Evolutionary conservation across 2,329 filamentous ascomycete genomes (phyloP).

Genomic region (Clonostachys solani): DNA sequence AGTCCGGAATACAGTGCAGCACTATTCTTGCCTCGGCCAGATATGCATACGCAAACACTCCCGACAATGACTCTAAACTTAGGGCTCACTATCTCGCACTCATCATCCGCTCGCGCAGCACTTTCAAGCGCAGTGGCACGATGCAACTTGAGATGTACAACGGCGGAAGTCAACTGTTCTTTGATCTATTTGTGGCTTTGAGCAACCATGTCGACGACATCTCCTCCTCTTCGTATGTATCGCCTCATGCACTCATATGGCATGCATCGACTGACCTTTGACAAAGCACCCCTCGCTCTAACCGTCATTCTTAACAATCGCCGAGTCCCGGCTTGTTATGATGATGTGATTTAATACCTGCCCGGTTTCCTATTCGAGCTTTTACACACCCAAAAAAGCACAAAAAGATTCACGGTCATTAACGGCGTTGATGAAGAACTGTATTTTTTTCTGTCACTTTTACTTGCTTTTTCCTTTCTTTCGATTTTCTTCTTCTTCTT

Average conservation of each 20-base stretch:
- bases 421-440: too few species aligned
- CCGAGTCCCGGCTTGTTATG: too few species aligned
- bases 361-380: too few species aligned
- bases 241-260: neutral
- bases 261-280: neutral
- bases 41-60: constrained; percentile 84
- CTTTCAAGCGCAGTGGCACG: constrained; percentile 89
- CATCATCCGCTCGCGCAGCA: constrained; percentile 82
- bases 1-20: constrained; percentile 76
- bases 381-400: too few species aligned
- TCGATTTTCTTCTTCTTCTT: too few species aligned
- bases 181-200: constrained; percentile 89
- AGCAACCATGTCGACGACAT: constrained; percentile 83
- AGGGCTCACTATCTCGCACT: constrained; percentile 88
- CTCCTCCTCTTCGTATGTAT: constrained; percentile 26
- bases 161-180: constrained; percentile 80
- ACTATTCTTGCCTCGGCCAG: constrained; percentile 85
- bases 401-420: too few species aligned
- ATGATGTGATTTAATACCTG: too few species aligned
- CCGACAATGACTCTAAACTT: constrained; percentile 85
- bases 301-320: constrained; percentile 18
- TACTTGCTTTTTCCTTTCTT: too few species aligned
- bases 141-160: constrained; percentile 95
- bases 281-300: constrained; percentile 40
- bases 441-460: too few species aligned